Conservation (phyloP, 2,329 filamentous ascomycete species). For the Monilinia laxa region DNA sequence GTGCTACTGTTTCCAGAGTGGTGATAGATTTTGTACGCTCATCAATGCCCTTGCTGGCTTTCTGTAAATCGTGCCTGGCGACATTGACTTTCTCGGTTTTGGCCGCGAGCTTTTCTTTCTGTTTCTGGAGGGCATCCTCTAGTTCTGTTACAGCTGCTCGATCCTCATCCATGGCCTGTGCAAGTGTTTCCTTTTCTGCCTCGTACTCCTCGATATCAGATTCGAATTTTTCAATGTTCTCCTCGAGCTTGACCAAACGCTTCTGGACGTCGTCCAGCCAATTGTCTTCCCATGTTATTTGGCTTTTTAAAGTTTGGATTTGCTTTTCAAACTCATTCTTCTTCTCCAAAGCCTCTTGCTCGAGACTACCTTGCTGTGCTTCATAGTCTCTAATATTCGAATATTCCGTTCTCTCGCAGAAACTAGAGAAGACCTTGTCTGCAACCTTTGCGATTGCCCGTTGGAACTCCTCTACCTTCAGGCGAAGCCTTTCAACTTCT, state of each 20-base stretch:
- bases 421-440: slow-evolving; percentile 80
- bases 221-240: slow-evolving; percentile 64
- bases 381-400: slow-evolving; percentile 90
- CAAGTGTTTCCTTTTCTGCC: slow-evolving; percentile 70
- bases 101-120: slow-evolving; percentile 65
- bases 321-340: slow-evolving; percentile 85
- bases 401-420: slow-evolving; percentile 86
- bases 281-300: slow-evolving; percentile 56
- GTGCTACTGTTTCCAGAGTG: slow-evolving; percentile 78
- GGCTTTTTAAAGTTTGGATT: slow-evolving; percentile 68
- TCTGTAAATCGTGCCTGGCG: slow-evolving; percentile 77
- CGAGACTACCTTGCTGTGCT: slow-evolving; percentile 84
- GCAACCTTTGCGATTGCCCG: slow-evolving; percentile 76
- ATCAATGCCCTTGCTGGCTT: slow-evolving; percentile 81
- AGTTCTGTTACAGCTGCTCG: slow-evolving; percentile 76
- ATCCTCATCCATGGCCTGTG: slow-evolving; percentile 69
- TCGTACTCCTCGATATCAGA: slow-evolving; percentile 69
- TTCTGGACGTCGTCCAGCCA: slow-evolving; percentile 58
- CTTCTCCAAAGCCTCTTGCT: slow-evolving; percentile 86
- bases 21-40: slow-evolving; percentile 70
- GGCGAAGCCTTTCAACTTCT: slow-evolving; percentile 63
- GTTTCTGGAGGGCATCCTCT: slow-evolving; percentile 66
- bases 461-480: slow-evolving; percentile 55
- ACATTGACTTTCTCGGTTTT: slow-evolving; percentile 75
- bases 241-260: slow-evolving; percentile 68